Evolutionary conservation across 2,329 filamentous ascomycete species (phyloP), one percentile per base, ranked within the genome.

Genomic region (Aspergillus costaricaensis): DNA sequence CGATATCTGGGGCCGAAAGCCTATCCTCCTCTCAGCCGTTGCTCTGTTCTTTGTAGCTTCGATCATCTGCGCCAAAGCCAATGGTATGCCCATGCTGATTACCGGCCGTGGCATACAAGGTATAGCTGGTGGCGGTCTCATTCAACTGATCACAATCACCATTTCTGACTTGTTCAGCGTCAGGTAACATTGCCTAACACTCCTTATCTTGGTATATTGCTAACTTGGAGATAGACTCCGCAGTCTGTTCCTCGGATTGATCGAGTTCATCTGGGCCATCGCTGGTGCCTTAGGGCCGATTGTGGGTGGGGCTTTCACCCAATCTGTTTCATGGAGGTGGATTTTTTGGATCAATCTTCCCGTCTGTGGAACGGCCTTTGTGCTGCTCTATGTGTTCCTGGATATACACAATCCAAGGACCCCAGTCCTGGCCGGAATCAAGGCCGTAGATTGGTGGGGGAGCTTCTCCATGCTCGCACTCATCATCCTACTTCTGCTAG

Each of bases 281-380:
- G 84, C 83, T 5, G 82, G 82, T 1, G 80, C 80, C 0, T 72
- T 81, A 15, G 84, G 84, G 0, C 84, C 84, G 0, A 70, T 86
- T 1, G 68, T 86, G 0, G 84, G 84, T 2, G 84, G 83, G 41
- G 76, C 77, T 0, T 83, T 85, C 62, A 74, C 77, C 1, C 67
- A 77, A 52, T 70, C 72, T 32, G 63, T 73, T 19, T 68, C 75
- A 17, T 85, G 82, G 83, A 72, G 83, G 55, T 85, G 83, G 81
- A 80, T 79, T 41, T 85, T 84, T 65, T 86, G 82, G 76, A 82
- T 85, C 68, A 86, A 86, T 55, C 72, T 80, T 0, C 84, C 84
- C 0, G 77, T 85, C 23, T 79, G 76, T 32, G 83, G 80, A 1
- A 67, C 77, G 0, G 79, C 83, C 0, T 81, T 84, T 25, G 27